Conservation (phyloP, 2,329 filamentous ascomycete species). For the Fusarium lyarnte region DNA sequence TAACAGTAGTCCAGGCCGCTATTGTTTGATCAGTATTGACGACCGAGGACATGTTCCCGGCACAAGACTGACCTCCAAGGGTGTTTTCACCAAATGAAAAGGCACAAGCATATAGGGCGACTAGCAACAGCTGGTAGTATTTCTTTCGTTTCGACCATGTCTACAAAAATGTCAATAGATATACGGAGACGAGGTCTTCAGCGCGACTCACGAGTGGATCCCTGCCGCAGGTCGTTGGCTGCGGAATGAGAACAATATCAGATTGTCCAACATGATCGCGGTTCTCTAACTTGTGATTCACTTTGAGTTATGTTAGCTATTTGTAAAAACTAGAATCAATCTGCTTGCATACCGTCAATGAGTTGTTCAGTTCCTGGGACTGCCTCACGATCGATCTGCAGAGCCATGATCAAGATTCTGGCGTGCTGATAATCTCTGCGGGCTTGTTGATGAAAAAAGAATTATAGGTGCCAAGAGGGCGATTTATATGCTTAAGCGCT, state of each 20-base stretch:
- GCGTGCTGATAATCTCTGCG: fast-evolving
- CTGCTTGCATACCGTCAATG: background rate
- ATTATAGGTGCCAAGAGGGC: background rate
- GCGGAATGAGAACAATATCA: background rate
- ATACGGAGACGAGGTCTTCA: fast-evolving
- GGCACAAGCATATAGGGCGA: background rate
- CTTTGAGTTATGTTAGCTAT: fast-evolving
- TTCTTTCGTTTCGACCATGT: background rate
- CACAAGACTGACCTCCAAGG: background rate
- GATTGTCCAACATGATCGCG: background rate
- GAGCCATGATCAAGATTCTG: background rate
- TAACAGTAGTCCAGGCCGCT: background rate
- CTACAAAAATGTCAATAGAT: fast-evolving
- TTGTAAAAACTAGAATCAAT: fast-evolving
- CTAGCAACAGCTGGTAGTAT: background rate
- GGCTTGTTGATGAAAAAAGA: too few species aligned
- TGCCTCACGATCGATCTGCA: background rate
- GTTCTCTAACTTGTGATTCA: background rate
- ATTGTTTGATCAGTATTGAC: fast-evolving
- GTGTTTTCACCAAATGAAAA: background rate
- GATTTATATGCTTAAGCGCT: fast-evolving
- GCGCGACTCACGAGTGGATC: background rate
- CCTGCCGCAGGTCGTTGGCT: background rate
- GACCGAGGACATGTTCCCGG: fast-evolving
- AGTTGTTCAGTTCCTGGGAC: background rate